Evolutionary conservation across 257 asterid genomes (phyloP).

Genomic region (Pogostemon cablin): DNA sequence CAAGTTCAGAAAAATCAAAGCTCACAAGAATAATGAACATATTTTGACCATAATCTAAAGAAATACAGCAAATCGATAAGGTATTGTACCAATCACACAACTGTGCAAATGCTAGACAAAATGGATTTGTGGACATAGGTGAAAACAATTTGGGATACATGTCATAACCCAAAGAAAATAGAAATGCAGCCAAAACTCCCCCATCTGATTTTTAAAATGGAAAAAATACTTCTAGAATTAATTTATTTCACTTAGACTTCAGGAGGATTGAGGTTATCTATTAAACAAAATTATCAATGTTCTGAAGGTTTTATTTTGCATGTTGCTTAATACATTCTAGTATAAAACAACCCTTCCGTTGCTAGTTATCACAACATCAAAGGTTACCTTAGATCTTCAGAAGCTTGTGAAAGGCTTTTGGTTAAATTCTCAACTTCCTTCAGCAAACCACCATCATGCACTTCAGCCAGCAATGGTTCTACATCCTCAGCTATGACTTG

Average conservation of each 20-base stretch:
- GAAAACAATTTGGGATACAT: background rate
- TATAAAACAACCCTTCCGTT: background rate
- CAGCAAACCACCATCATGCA: conserved; percentile 84
- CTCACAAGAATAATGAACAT: conserved; percentile 20
- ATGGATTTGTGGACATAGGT: background rate
- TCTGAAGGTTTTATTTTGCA: background rate
- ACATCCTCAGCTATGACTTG: conserved; percentile 91
- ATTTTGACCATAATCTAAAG: conserved; percentile 9
- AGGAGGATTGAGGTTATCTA: background rate
- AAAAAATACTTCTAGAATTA: background rate
- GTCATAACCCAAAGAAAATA: background rate
- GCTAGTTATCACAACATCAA: conserved; percentile 4
- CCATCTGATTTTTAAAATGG: background rate
- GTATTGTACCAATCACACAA: background rate
- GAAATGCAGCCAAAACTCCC: background rate
- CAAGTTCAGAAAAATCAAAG: conserved; percentile 21
- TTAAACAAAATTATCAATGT: background rate
- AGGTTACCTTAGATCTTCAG: conserved; percentile 87
- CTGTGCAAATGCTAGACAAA: conserved; percentile 2
- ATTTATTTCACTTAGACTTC: no score
- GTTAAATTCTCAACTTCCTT: conserved; percentile 87
- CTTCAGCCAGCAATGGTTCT: conserved; percentile 88
- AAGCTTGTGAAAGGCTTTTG: conserved; percentile 83
- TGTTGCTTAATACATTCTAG: background rate
- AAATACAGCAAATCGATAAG: conserved; percentile 1